Evolutionary conservation across 2,329 filamentous ascomycete genomes (phyloP), one percentile per base, ranked within the genome.

Genomic region (Beauveria asiatica): DNA sequence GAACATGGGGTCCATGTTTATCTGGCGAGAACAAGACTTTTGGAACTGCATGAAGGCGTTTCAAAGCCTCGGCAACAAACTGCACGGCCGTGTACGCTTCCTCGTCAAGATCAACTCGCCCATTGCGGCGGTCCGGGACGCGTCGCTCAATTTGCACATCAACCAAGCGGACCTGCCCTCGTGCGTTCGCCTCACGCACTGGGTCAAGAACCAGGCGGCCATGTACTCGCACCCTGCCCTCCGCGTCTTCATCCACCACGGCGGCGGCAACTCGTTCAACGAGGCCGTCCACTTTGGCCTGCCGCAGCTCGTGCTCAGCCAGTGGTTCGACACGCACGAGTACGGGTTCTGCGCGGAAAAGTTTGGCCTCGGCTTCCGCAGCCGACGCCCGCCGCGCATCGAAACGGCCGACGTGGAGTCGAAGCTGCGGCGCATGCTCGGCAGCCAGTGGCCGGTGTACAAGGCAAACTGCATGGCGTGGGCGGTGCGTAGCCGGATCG

Each of bases 281-380:
- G 53, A 56, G 53, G 53, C 53, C 9, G 53, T 56, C 5, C 53
- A 56, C 53, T 45, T 30, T 33, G 53, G 39, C 41, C 30, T 56
- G 39, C 53, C 53, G 1, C 53, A 56, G 53, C 53, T 56, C 17
- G 53, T 56, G 17, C 53, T 56, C 17, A 45, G 41, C 25, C 53
- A 56, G 53, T 56, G 53, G 53, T 56, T 56, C 25, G 53, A 56
- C 53, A 56, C 53, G 53, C 53, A 56, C 53, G 53, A 56, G 53
- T 56, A 56, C 41, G 41, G 53, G 6, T 46, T 19, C 25, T 45
- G 53, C 53, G 53, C 53, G 16, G 53, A 56, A 25, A 46, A 44
- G 41, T 56, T 46, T 46, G 53, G 53, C 10, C 41, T 56, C 30
- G 53, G 53, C 23, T 56, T 56, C 25, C 53, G 53, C 39, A 56